Conservation (phyloP, 441 rosid genomes). For the Dalechampia spathulata region DNA sequence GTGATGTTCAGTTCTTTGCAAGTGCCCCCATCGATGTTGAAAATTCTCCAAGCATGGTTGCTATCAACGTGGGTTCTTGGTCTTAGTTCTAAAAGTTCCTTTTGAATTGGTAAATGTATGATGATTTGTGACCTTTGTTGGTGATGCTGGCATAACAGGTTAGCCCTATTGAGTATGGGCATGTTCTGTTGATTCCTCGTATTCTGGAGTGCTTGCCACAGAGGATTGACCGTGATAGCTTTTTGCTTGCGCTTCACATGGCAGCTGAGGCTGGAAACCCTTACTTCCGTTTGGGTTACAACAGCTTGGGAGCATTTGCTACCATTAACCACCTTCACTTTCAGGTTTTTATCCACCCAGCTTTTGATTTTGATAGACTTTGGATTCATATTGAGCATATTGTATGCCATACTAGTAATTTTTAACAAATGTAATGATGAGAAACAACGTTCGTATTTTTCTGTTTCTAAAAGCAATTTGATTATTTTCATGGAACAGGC, state of each 20-base stretch:
- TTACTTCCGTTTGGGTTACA: constrained; percentile 88
- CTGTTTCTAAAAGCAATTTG: neutral
- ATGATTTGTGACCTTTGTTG: neutral
- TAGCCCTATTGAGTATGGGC: constrained; percentile 96
- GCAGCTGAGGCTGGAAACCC: constrained; percentile 82
- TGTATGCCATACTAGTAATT: too few species aligned
- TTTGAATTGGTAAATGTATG: neutral
- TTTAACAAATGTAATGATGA: neutral
- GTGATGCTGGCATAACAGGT: constrained; percentile 40
- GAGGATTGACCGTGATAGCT: constrained; percentile 86
- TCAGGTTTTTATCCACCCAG: constrained; percentile 44
- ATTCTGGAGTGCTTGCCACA: constrained; percentile 88
- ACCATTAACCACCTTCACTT: constrained; percentile 98
- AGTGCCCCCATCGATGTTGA: constrained; percentile 63
- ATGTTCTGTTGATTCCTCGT: constrained; percentile 88
- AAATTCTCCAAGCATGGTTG: constrained; percentile 80
- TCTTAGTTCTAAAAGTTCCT: neutral
- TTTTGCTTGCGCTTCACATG: constrained; percentile 80
- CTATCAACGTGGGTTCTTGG: constrained; percentile 58
- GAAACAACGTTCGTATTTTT: too few species aligned
- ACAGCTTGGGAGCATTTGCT: constrained; percentile 98
- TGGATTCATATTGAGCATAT: neutral
- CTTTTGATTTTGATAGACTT: neutral
- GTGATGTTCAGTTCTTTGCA: constrained; percentile 60
- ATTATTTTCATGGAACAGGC: constrained; percentile 43